These are phyloP conservation scores for Citrus trifoliata DNA, from an alignment of 345 rosid species.

Conservation along the genomic window DNA sequence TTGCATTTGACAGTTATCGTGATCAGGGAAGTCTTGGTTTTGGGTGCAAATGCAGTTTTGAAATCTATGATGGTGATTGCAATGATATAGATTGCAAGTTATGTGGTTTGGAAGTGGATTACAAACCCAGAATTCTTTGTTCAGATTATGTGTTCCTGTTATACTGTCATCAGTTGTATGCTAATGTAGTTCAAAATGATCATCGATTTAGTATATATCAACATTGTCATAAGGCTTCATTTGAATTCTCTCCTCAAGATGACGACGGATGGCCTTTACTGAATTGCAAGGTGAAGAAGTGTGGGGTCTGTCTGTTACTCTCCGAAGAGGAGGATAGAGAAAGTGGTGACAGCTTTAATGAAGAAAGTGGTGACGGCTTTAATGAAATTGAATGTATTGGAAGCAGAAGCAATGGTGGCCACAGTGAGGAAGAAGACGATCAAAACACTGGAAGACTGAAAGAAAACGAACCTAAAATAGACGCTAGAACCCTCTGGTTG, in stretches of 20 bases:
- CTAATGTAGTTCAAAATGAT: background rate
- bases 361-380: background rate
- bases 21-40: background rate
- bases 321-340: background rate
- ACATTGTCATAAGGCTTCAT: background rate
- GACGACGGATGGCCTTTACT: background rate
- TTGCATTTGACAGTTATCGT: background rate
- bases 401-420: background rate
- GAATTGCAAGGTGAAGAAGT: background rate
- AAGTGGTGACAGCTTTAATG: background rate
- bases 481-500: background rate
- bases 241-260: background rate
- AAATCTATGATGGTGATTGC: background rate
- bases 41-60: background rate
- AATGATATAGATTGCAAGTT: background rate
- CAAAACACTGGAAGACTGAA: background rate
- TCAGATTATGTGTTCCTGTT: slow-evolving; percentile 2
- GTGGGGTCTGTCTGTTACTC: background rate
- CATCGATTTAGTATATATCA: background rate
- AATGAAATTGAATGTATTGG: background rate
- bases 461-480: background rate
- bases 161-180: background rate
- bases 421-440: background rate
- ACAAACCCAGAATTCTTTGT: background rate
- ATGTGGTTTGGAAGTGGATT: background rate